Evolutionary conservation across 305 asterid genomes (phyloP).

Genomic region (Lippia alba): DNA sequence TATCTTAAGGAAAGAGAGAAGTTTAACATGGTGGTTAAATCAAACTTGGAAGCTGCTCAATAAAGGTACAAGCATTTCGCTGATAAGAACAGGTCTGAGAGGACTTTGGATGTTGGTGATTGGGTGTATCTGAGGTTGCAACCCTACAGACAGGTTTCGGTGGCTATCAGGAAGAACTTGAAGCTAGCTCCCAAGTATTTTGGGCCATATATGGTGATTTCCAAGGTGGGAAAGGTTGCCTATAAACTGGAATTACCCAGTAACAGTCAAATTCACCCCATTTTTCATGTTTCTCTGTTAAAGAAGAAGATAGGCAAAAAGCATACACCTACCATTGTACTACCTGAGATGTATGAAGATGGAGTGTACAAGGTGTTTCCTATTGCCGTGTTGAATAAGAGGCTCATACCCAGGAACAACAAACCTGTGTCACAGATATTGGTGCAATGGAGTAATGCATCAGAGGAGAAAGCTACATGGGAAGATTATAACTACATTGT

Average conservation of each 20-base stretch:
- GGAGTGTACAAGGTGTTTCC: not conserved
- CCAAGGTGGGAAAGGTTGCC: not conserved
- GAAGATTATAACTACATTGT: not conserved
- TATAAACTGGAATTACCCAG: not conserved
- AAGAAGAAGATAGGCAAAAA: not conserved
- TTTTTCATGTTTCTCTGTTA: not conserved
- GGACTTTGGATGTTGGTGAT: no score
- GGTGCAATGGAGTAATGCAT: not conserved
- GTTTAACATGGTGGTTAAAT: not conserved
- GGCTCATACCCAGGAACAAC: not conserved
- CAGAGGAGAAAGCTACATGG: not conserved
- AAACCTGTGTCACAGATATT: not conserved
- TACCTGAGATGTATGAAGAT: not conserved
- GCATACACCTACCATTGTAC: not conserved
- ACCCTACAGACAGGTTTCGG: no score
- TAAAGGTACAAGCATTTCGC: not conserved
- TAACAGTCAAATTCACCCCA: not conserved
- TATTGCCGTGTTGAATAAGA: not conserved
- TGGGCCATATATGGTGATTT: not conserved
- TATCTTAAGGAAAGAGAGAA: not conserved
- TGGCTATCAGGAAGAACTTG: not conserved
- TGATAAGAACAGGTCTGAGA: not conserved
- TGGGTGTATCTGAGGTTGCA: not conserved
- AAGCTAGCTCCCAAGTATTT: not conserved
- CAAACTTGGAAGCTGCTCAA: not conserved